Base-by-base conservation (phyloP, 352 stramenopile genomes). In the Aphanomyces stellatus region DNA sequence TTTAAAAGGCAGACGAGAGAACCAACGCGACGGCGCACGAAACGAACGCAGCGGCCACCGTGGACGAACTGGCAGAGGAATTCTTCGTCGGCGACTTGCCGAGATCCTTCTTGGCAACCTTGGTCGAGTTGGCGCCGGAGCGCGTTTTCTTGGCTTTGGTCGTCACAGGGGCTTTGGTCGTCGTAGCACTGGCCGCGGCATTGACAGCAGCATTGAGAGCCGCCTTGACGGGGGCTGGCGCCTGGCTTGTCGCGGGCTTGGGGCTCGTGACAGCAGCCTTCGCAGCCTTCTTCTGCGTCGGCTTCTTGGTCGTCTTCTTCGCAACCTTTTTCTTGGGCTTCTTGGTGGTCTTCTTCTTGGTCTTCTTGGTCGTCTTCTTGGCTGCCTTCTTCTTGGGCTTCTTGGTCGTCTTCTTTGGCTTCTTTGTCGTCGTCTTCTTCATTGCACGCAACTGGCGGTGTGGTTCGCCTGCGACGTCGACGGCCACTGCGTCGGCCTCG, bases 71-170 rank as follows among this genome's bases (percentile, higher is more conserved):
- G 42, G n/a, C n/a, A n/a, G n/a, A n/a, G n/a, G n/a, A n/a, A n/a
- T 51, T 51, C 42, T 51, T 51, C 42, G 42, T 51, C 8, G 42
- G 42, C 42, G n/a, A n/a, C n/a, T 51, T 51, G 42, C n/a, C 42
- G n/a, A 27, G 13, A 22, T 51, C 42, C 42, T 51, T 51, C 19
- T 51, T 51, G 42, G 42, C 42, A 13, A 22, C n/a, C 42, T 51
- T 51, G 42, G 42, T 7, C 42, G 25, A 51, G 42, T 51, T 24
- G 17, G 37, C 17, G 8, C 8, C 17, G 17, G 37, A 17, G 37
- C 8, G 37, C 8, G 37, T 8, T 17, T 8, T 43, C 8, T 17
- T 17, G 17, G 37, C 37, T 8, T 8, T 8, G n/a, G 42, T 51
- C 42, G 19, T 7, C 19, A 22, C 19, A 22, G 8, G 7, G 8